A percentile compares a stretch with the other conserved stretches of the same genome.
phyloP scores from a whole-genome alignment of 2,329 filamentous ascomycete genomes.

The Didymosphaeria variabile region DNA sequence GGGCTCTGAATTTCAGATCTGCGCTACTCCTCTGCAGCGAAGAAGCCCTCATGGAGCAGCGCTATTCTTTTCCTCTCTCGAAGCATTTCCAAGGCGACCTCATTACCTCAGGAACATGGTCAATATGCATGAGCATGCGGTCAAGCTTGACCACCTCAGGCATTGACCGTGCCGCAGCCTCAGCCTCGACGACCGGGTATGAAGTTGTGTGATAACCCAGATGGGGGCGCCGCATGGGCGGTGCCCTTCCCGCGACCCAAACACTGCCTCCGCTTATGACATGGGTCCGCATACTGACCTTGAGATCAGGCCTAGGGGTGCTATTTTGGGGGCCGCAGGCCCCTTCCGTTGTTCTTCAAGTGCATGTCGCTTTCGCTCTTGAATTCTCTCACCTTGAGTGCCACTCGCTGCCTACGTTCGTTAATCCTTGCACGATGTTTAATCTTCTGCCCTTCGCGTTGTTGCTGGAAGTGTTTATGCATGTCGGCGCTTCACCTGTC shows the following conservation, averaged over 20 bases:
- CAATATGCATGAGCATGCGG: background rate
- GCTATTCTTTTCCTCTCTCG: background rate
- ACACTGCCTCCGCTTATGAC: conserved; percentile 2
- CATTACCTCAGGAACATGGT: background rate
- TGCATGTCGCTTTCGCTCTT: background rate
- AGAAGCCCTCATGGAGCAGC: background rate
- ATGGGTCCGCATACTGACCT: conserved; percentile 7
- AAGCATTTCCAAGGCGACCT: background rate
- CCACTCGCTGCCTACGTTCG: conserved; percentile 2
- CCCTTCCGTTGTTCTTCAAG: conserved; percentile 2
- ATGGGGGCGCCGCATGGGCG: background rate
- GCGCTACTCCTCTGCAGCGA: background rate
- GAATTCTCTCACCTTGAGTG: background rate
- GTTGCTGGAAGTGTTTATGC: conserved; percentile 2
- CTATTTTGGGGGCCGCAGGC: conserved; percentile 9
- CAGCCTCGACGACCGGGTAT: conserved; percentile 7
- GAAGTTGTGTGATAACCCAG: conserved; percentile 1
- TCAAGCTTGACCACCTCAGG: background rate
- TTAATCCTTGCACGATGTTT: background rate
- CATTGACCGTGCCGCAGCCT: background rate
- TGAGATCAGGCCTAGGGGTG: background rate
- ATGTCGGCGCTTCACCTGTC: conserved; percentile 7
- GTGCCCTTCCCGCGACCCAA: background rate
- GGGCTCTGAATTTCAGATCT: background rate
- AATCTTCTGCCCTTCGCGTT: conserved; percentile 9